Conservation (phyloP, 495 filamentous ascomycete species). For the Evansstolkia leycettana region DNA sequence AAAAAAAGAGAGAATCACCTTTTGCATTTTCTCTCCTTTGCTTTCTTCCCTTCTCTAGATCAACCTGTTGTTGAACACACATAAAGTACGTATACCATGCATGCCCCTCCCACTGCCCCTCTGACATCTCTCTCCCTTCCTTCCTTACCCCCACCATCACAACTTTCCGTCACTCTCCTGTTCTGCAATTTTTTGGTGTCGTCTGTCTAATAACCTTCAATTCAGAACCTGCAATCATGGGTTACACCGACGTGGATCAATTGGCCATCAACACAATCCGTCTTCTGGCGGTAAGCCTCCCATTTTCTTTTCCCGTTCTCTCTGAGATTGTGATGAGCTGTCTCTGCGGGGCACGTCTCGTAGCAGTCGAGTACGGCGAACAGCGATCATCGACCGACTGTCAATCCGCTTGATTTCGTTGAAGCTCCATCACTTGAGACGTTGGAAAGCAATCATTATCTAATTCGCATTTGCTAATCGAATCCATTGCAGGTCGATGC, state of each 20-base stretch:
- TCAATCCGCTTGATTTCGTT: no score
- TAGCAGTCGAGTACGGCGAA: no score
- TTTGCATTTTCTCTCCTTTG: constrained; percentile 1
- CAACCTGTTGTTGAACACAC: background rate
- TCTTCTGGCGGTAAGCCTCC: constrained; percentile 63
- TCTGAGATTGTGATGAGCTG: background rate
- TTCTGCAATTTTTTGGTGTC: constrained; percentile 1
- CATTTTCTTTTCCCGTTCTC: constrained; percentile 1
- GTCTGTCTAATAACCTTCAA: background rate
- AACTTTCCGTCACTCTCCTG: background rate
- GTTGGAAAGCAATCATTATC: no score
- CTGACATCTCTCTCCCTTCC: background rate
- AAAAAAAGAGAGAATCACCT: no score
- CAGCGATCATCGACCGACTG: no score
- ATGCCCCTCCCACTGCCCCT: no score
- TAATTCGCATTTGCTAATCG: no score
- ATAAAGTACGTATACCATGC: constrained; percentile 5
- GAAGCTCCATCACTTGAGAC: no score
- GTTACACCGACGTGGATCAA: constrained; percentile 72
- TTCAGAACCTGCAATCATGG: constrained; percentile 58
- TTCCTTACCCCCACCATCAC: background rate
- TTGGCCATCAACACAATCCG: constrained; percentile 97
- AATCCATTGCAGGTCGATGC: constrained; percentile 70
- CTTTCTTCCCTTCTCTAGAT: background rate
- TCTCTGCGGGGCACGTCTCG: no score